These are phyloP conservation scores for Chamaenerion angustifolium DNA, from an alignment of 345 rosid species.

Conservation along the genomic window DNA sequence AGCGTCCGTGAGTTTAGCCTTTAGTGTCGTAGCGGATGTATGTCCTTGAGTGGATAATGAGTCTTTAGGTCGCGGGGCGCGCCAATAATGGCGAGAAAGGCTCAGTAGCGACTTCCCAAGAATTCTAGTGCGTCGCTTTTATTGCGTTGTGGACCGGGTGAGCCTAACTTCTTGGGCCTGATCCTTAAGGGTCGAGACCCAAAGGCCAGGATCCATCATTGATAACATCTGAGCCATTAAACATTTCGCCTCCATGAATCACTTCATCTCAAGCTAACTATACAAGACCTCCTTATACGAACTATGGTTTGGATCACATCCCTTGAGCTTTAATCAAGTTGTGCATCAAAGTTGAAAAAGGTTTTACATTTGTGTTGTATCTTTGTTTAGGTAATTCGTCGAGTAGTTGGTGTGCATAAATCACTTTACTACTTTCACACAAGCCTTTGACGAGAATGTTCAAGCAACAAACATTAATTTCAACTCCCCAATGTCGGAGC, in stretches of 20 bases:
- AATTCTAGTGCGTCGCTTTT: too few species aligned
- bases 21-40: too few species aligned
- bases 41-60: too few species aligned
- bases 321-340: slow-evolving; percentile 46
- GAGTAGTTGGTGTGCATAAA: slow-evolving; percentile 60
- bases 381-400: slow-evolving; percentile 87
- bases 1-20: too few species aligned
- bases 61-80: too few species aligned
- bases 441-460: slow-evolving; percentile 71
- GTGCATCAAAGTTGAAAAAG: slow-evolving; percentile 62
- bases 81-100: too few species aligned
- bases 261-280: slow-evolving; percentile 51
- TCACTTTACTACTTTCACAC: slow-evolving; percentile 51
- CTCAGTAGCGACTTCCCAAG: too few species aligned
- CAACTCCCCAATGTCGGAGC: slow-evolving; percentile 62
- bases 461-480: slow-evolving; percentile 70
- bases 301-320: slow-evolving; percentile 59
- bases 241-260: slow-evolving; percentile 41
- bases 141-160: too few species aligned
- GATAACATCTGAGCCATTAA: slow-evolving; percentile 45
- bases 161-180: too few species aligned
- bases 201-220: too few species aligned
- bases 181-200: too few species aligned
- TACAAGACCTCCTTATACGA: slow-evolving; percentile 71
- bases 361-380: slow-evolving; percentile 52